Conservation (phyloP, 192 early-diverging fungal genomes). For the Coemansia sp. region DNA sequence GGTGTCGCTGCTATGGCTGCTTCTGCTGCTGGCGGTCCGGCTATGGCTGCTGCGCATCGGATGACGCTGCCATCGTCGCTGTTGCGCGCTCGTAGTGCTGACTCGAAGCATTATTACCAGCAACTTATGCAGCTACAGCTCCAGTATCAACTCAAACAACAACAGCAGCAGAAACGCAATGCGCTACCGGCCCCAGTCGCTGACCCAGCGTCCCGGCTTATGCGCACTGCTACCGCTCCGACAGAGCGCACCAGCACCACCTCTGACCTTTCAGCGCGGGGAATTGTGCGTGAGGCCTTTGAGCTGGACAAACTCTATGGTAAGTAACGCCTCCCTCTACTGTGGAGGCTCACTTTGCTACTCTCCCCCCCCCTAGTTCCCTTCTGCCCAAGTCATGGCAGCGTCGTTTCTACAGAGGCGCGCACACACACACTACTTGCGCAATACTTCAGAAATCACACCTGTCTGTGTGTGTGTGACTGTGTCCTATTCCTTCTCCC, state of each 20-base stretch:
- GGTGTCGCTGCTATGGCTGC: conserved; percentile 2
- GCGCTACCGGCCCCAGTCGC: background rate
- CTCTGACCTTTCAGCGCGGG: conserved; percentile 22
- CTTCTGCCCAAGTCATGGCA: background rate
- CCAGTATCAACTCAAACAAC: conserved; percentile 27
- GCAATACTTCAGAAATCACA: too few relatives aligned
- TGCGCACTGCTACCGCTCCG: conserved; percentile 46
- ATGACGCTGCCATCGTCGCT: conserved; percentile 43
- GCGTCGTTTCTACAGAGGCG: too few relatives aligned
- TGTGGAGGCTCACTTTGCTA: background rate
- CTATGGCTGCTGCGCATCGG: conserved; percentile 32
- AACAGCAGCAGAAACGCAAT: conserved; percentile 12
- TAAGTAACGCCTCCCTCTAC: conserved; percentile 24
- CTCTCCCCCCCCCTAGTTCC: background rate
- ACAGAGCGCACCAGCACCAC: conserved; percentile 8
- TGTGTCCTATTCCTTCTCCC: background rate
- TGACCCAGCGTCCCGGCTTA: conserved; percentile 21
- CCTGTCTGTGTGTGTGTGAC: background rate
- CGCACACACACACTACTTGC: too few relatives aligned
- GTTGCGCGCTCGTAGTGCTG: conserved; percentile 37
- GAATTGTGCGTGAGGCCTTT: conserved; percentile 47
- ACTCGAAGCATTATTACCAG: conserved; percentile 40
- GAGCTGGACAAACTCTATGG: conserved; percentile 54
- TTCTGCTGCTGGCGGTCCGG: conserved; percentile 10
- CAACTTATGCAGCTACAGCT: conserved; percentile 36